A percentile compares a stretch with the other conserved stretches of the same genome.
Conservation (phyloP, 495 filamentous ascomycete species). For the Aspergillus steynii region DNA sequence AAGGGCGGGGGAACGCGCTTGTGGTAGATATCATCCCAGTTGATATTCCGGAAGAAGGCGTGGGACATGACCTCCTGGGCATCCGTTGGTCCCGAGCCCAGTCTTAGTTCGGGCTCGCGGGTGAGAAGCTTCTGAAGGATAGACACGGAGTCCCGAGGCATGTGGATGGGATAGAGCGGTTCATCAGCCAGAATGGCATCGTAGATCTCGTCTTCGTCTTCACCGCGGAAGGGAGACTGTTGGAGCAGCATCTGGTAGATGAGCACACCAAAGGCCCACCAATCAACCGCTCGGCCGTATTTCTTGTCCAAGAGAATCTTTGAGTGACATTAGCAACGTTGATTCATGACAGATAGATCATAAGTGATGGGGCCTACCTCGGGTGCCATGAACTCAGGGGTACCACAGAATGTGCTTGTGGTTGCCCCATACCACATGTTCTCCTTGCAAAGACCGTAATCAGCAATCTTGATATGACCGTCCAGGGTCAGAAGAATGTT, state of each 20-base stretch:
- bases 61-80: constrained; percentile 99
- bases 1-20: constrained; percentile 90
- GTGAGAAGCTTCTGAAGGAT: constrained; percentile 98
- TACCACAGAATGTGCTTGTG: constrained; percentile 98
- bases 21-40: constrained; percentile 97
- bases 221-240: constrained; percentile 97
- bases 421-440: constrained; percentile 99
- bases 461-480: constrained; percentile 97
- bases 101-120: constrained; percentile 86
- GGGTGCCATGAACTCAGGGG: constrained; percentile 98
- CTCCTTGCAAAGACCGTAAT: constrained; percentile 99
- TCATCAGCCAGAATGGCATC: constrained; percentile 98
- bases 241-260: constrained; percentile 99
- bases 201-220: constrained; percentile 99
- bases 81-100: constrained; percentile 94
- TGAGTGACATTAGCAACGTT: constrained; percentile 16
- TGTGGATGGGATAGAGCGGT: constrained; percentile 97
- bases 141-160: constrained; percentile 96
- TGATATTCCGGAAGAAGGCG: constrained; percentile 95
- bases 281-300: constrained; percentile 97
- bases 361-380: constrained; percentile 60
- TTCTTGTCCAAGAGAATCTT: constrained; percentile 98
- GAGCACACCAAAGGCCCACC: constrained; percentile 99
- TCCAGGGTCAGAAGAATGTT: constrained; percentile 96
- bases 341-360: background rate